Conservation (phyloP, 2,329 filamentous ascomycete genomes). For the Pyricularia sp. region DNA sequence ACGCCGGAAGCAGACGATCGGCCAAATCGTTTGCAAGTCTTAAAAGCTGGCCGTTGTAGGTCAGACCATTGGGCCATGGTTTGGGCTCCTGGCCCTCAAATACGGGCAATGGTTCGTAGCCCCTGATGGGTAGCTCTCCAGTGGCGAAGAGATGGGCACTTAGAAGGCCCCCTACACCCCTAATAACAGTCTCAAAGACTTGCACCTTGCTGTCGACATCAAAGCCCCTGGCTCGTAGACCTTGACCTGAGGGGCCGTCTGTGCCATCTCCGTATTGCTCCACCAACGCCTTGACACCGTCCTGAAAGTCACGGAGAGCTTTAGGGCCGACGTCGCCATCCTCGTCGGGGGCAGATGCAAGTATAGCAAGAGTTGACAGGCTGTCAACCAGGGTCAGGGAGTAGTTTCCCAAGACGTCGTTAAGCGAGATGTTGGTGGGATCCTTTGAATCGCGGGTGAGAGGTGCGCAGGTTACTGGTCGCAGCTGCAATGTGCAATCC, state of each 20-base stretch:
- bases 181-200: constrained; percentile 95
- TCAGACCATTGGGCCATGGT: constrained; percentile 61
- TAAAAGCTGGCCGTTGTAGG: constrained; percentile 80
- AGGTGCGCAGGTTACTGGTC: constrained; percentile 72
- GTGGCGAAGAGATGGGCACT: constrained; percentile 90
- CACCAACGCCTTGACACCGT: constrained; percentile 64
- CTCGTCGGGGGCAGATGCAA: constrained; percentile 60
- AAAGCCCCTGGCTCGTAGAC: constrained; percentile 66
- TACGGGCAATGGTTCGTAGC: constrained; percentile 46
- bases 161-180: constrained; percentile 78
- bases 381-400: constrained; percentile 92
- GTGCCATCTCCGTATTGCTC: constrained; percentile 78
- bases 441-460: constrained; percentile 73
- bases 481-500: constrained; percentile 39
- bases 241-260: constrained; percentile 52
- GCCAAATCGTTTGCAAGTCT: constrained; percentile 81
- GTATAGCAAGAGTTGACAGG: constrained; percentile 81
- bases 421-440: constrained; percentile 70
- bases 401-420: constrained; percentile 95
- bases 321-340: constrained; percentile 40
- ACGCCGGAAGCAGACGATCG: constrained; percentile 74
- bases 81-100: constrained; percentile 34
- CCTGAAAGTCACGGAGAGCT: constrained; percentile 63
- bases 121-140: constrained; percentile 75
- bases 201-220: constrained; percentile 97